Conservation (phyloP, 2,329 filamentous ascomycete genomes). For the Colletotrichum sansevieriae region DNA sequence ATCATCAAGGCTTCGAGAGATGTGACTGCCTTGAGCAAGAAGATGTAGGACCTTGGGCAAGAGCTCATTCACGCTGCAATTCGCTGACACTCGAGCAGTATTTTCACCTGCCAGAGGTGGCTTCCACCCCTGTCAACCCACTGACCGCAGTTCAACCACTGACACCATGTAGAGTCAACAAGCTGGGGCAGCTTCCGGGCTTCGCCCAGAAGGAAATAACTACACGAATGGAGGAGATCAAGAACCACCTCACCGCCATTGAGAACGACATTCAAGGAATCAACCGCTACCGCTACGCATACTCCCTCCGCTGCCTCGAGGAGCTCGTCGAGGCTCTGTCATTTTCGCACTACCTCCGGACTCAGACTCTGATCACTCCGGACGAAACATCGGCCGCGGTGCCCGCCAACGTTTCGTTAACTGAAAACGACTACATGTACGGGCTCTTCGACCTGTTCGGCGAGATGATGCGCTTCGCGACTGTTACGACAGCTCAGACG, state of each 20-base stretch:
- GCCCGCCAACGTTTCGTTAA: slow-evolving; percentile 71
- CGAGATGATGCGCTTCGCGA: slow-evolving; percentile 97
- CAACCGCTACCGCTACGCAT: slow-evolving; percentile 85
- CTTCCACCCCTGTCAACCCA: background rate
- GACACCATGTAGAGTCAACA: slow-evolving; percentile 35
- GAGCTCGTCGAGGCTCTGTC: slow-evolving; percentile 94
- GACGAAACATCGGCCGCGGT: slow-evolving; percentile 68
- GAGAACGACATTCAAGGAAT: slow-evolving; percentile 80
- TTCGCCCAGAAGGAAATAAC: slow-evolving; percentile 77
- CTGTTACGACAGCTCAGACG: slow-evolving; percentile 85
- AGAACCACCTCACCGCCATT: slow-evolving; percentile 75
- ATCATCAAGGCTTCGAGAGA: slow-evolving; percentile 93
- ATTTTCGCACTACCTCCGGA: slow-evolving; percentile 88
- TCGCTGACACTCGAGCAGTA: slow-evolving; percentile 46
- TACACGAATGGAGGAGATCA: slow-evolving; percentile 78
- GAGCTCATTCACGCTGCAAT: background rate
- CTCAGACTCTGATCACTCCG: slow-evolving; percentile 79
- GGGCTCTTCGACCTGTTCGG: slow-evolving; percentile 95
- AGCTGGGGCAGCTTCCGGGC: slow-evolving; percentile 38
- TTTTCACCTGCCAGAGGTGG: slow-evolving; percentile 57
- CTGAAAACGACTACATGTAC: slow-evolving; percentile 87
- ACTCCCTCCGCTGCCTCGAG: slow-evolving; percentile 87
- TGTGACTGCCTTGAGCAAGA: slow-evolving; percentile 95
- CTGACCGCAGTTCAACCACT: slow-evolving; percentile 10
- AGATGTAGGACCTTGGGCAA: slow-evolving; percentile 75